Base-by-base conservation (phyloP, 2,329 filamentous ascomycete species). In the Exophiala lecanii-corni region DNA sequence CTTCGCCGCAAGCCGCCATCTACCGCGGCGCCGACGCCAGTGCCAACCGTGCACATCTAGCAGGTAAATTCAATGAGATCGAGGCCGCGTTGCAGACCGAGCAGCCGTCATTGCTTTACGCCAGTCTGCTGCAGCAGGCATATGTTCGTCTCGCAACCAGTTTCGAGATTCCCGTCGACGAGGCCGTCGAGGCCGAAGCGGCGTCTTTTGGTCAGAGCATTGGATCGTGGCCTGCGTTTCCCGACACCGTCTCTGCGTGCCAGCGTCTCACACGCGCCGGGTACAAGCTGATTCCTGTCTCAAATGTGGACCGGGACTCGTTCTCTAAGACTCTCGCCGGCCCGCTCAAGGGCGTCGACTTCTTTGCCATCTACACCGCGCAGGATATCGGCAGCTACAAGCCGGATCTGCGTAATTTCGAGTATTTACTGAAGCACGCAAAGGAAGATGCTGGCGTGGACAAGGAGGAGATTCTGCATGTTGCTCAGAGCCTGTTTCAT, bases 381-480 rank as follows among this genome's bases (percentile, higher is more conserved):
- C 70, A 88, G 62, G 76, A 84, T 33, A 78, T 88, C 40, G 82
- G 84, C 1, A 72, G 69, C 5, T 89, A 88, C 61, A 89, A 89
- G 66, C 85, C 85, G 0, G 66, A 75, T 48, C 59, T 64, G 26
- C 59, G 60, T 19, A 87, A 86, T 55, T 89, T 89, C 52, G 68
- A 75, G 43, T 82, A 83, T 57, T 66, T 88, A 62, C 65, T 86
- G 9, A 59, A 62, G 13, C 67, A 73, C 16, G 72, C 77, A 10
- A 64, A 74, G 57, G 54, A 62, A 5, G 73, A 78, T 4, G 40
- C 84, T 43, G 78, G 75, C 0, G 60, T 85, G 0, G 70, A 73
- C 17, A 78, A 75, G 53, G 64, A 66, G 0, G 67, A 79, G 48
- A 67, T 88, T 32, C 57, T 86, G 53, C 82, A 86, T 58, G 81